Evolutionary conservation across 306 rosid species (phyloP).

Genomic region (Quercus ilex): DNA sequence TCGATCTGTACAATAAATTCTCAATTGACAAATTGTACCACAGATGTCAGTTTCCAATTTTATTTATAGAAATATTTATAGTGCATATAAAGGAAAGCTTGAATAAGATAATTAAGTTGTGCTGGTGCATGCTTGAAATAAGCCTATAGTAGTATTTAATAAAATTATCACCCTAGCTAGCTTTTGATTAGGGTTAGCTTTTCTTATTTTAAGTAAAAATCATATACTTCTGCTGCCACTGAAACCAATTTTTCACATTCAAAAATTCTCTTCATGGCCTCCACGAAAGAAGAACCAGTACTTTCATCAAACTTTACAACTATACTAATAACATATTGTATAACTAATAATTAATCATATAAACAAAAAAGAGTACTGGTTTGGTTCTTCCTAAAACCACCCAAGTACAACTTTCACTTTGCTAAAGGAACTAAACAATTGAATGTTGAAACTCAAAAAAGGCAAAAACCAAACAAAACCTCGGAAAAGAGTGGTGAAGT

Average conservation of each 20-base stretch:
- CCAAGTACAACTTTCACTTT: neutral
- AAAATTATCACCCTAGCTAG: neutral
- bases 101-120: too few species aligned
- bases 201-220: neutral
- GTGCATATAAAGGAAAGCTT: too few species aligned
- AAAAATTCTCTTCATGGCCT: neutral
- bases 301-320: neutral
- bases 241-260: neutral
- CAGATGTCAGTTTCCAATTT: too few species aligned
- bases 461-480: neutral
- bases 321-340: neutral
- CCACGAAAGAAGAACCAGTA: neutral
- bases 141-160: too few species aligned
- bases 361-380: neutral
- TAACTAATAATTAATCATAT: too few species aligned
- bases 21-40: too few species aligned
- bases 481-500: neutral
- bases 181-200: neutral
- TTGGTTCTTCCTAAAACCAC: neutral
- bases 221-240: neutral
- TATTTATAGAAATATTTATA: too few species aligned
- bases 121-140: too few species aligned
- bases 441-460: neutral
- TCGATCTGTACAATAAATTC: too few species aligned
- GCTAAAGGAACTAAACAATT: neutral